These are phyloP conservation scores for Talaromyces trachyspermus DNA, from an alignment of 495 filamentous ascomycete species.

Conservation along the genomic window DNA sequence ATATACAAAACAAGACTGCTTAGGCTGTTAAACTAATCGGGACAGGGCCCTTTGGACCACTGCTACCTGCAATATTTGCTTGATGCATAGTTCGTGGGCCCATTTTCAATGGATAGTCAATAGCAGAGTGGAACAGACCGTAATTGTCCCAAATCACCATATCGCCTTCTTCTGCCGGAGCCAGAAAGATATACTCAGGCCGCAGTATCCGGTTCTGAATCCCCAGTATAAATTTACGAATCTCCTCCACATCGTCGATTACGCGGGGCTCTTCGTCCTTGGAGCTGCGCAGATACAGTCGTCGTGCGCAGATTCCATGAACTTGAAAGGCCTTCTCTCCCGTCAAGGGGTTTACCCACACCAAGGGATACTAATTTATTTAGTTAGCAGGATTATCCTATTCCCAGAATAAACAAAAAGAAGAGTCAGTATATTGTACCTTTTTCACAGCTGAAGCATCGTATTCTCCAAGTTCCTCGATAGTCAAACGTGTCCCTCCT, in stretches of 20 bases:
- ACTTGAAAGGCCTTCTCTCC: conserved; percentile 21
- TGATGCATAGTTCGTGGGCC: conserved; percentile 30
- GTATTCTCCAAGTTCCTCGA: conserved; percentile 26
- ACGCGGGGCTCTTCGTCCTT: background rate
- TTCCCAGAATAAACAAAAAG: background rate
- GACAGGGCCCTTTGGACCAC: conserved; percentile 11
- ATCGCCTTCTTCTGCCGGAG: conserved; percentile 22
- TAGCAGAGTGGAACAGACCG: conserved; percentile 26
- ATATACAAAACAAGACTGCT: background rate
- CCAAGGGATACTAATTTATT: conserved; percentile 23
- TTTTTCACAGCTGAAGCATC: conserved; percentile 25
- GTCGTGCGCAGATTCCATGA: conserved; percentile 15
- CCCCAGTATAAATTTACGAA: background rate
- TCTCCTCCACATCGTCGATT: conserved; percentile 4
- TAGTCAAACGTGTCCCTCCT: conserved; percentile 22
- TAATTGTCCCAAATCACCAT: conserved; percentile 30
- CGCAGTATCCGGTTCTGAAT: conserved; percentile 4
- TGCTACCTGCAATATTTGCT: conserved; percentile 22
- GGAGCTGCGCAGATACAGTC: conserved; percentile 2
- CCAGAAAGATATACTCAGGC: conserved; percentile 4
- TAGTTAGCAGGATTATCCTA: background rate
- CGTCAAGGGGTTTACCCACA: conserved; percentile 31
- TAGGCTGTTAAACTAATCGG: conserved; percentile 6
- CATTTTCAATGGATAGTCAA: conserved; percentile 24
- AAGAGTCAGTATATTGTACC: conserved; percentile 2